Base-by-base conservation (phyloP, 2,329 filamentous ascomycete species). In the Penicillium vulpinum region DNA sequence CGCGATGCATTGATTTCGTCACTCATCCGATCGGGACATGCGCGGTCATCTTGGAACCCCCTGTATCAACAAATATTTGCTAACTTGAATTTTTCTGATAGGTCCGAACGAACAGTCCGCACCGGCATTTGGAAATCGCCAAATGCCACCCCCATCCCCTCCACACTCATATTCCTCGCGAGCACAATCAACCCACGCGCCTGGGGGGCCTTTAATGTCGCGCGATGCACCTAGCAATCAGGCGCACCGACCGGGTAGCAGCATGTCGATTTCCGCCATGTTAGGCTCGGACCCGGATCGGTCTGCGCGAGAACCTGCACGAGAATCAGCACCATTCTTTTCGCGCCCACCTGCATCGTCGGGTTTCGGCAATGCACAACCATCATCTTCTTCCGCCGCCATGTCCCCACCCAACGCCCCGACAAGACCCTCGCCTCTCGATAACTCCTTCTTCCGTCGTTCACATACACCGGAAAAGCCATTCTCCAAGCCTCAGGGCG, bases 181-280 rank as follows among this genome's bases (percentile, higher is more conserved):
- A 60, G 68, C 68, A 31, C 70, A 73, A 57, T 69, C 77, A 26
- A 75, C 69, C 58, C 76, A 72, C 63, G 71, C 70, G 56, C 76
- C 69, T 54, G 70, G 71, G 55, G 68, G 75, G 28, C 76, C 50
- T 71, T 73, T 29, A 72, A 76, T 54, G 69, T 76, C 78, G 58
- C 83, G 85, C 68, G 85, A 88, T 62, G 76, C 83, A 46, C 80
- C 84, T 47, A 75, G 77, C 18, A 77, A 75, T 22, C 77, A 81
- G 22, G 73, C 78, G 55, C 78, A 83, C 70, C 80, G 86, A 57
- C 82, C 83, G 13, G 82, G 82, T 51, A 83, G 83, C 67, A 86
- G 85, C 74, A 89, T 90, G 87, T 88, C 87, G 45, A 89, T 90
- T 72, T 88, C 86, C n/a, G 87, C 87, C 43, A 84, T 90, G 74